Evolutionary conservation across 176 grass and related monocot species (phyloP).

Genomic region (Urochloa ruziziensis): DNA sequence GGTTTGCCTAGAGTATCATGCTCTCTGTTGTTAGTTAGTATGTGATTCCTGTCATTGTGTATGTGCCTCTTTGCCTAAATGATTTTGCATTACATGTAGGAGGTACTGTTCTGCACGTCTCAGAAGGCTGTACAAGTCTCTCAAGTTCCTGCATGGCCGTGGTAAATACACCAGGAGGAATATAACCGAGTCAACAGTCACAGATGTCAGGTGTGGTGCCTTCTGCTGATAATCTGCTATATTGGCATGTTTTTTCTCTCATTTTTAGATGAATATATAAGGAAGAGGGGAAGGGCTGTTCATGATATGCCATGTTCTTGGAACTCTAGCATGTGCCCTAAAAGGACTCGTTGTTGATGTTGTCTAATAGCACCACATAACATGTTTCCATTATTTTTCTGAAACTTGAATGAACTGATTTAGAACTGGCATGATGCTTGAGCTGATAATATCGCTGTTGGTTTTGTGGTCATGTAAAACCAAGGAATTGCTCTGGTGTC

Average conservation of each 20-base stretch:
- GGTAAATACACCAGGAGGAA: constrained; percentile 77
- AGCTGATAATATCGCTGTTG: neutral
- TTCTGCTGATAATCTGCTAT: constrained; percentile 18
- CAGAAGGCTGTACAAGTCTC: constrained; percentile 88
- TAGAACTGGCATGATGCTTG: neutral
- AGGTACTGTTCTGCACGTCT: constrained; percentile 83
- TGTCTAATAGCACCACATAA: neutral
- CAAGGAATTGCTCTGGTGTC: neutral
- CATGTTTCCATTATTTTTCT: neutral
- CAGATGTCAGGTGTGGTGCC: constrained; percentile 70
- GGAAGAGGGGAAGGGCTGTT: neutral
- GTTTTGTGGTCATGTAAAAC: neutral
- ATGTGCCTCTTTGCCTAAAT: constrained; percentile 28
- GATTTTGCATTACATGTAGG: constrained; percentile 57
- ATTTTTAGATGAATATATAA: neutral
- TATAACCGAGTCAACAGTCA: constrained; percentile 83
- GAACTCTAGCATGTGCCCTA: neutral
- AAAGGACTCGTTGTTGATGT: neutral
- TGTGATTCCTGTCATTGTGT: neutral
- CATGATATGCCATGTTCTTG: neutral
- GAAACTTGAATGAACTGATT: neutral
- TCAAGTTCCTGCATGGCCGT: constrained; percentile 92
- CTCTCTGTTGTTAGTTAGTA: neutral
- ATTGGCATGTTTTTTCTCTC: neutral
- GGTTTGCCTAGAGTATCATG: neutral